Conservation (phyloP, 768 basidiomycete genomes). For the Mycena floridula region DNA sequence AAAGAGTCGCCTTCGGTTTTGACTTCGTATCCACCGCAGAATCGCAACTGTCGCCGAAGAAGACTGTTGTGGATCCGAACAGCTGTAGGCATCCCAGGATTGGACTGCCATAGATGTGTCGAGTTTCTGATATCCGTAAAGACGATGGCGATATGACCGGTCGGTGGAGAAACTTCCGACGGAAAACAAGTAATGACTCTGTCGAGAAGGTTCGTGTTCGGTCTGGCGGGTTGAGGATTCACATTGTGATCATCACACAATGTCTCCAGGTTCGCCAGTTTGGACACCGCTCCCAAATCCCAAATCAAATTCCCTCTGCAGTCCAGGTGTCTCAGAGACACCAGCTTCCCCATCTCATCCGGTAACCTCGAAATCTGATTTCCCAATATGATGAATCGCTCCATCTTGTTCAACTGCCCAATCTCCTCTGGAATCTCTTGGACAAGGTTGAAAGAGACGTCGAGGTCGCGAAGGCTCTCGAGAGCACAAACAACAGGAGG, state of each 20-base stretch:
- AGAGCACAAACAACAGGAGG: constrained; percentile 69
- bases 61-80: no score
- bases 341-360: constrained; percentile 44
- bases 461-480: constrained; percentile 71
- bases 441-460: constrained; percentile 97
- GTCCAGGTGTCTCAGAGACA: constrained; percentile 53
- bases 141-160: no score
- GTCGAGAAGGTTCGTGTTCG: constrained; percentile 45
- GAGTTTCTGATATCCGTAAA: constrained; percentile 94
- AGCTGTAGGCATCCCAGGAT: constrained; percentile 91
- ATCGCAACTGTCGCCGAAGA: constrained; percentile 78
- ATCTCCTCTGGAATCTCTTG: constrained; percentile 77
- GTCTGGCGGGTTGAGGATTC: constrained; percentile 30
- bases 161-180: constrained; percentile 77
- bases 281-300: constrained; percentile 65
- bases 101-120: constrained; percentile 93
- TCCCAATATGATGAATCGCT: constrained; percentile 75
- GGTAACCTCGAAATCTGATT: constrained; percentile 78
- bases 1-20: constrained; percentile 99
- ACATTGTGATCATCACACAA: constrained; percentile 80
- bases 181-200: constrained; percentile 58
- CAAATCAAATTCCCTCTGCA: constrained; percentile 64
- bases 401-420: constrained; percentile 59
- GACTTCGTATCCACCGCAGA: no score
- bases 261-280: constrained; percentile 60